Conservation (phyloP, 345 rosid species). For the Brassica nigra region DNA sequence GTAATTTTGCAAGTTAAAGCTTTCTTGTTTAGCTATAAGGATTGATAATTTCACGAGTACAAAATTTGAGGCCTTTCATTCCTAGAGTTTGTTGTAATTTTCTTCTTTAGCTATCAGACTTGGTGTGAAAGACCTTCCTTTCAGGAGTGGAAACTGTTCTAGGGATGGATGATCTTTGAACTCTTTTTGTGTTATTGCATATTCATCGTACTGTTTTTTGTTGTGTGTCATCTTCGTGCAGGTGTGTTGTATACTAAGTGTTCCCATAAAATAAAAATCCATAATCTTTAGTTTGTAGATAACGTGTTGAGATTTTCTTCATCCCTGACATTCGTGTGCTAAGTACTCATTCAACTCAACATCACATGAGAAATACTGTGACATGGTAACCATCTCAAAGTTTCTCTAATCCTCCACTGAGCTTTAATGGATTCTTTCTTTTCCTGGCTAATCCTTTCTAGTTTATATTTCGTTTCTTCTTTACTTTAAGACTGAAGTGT, state of each 20-base stretch:
- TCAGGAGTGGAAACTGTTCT: too few relatives aligned
- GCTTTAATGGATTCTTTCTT: not conserved
- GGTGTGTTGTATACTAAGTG: conserved; percentile 4
- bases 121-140: too few relatives aligned
- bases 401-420: not conserved
- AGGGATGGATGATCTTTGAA: not conserved
- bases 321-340: conserved; percentile 77
- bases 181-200: not conserved
- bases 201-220: not conserved
- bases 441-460: not conserved
- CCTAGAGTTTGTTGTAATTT: too few relatives aligned
- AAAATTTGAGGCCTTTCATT: too few relatives aligned
- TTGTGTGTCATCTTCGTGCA: conserved; percentile 6
- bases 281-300: conserved; percentile 49
- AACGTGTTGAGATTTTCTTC: conserved; percentile 94
- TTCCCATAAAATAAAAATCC: conserved; percentile 5
- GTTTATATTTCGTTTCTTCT: not conserved
- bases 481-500: conserved; percentile 62
- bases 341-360: conserved; percentile 61
- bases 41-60: too few relatives aligned
- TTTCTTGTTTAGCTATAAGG: too few relatives aligned
- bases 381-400: conserved; percentile 50
- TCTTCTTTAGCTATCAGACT: too few relatives aligned
- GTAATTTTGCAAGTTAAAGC: too few relatives aligned
- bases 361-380: conserved; percentile 58